Conservation (phyloP, 1,284 basidiomycete species). For the Boletus mariae region DNA sequence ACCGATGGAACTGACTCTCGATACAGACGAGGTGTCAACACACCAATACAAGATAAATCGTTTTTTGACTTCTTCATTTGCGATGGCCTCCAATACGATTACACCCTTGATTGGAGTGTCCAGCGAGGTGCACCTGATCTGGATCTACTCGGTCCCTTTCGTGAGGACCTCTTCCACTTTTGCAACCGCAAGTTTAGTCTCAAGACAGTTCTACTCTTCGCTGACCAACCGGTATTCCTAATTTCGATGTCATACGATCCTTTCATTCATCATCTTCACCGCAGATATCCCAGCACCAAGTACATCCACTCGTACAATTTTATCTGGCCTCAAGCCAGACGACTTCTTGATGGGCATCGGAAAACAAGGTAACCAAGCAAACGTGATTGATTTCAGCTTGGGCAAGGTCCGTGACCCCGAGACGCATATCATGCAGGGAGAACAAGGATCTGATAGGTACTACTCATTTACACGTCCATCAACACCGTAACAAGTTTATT, state of each 20-base stretch:
- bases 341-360: conserved; percentile 99
- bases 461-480: conserved; percentile 96
- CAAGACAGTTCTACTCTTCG: conserved; percentile 95
- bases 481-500: conserved; percentile 50
- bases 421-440: conserved; percentile 54
- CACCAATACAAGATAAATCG: conserved; percentile 18
- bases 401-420: too few relatives aligned
- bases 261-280: not conserved
- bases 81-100: too few relatives aligned
- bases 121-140: too few relatives aligned
- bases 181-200: conserved; percentile 98
- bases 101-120: too few relatives aligned
- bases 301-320: conserved; percentile 99
- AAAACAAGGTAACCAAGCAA: conserved; percentile 99
- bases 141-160: conserved; percentile 93
- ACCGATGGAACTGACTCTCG: conserved; percentile 2
- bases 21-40: conserved; percentile 16
- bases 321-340: conserved; percentile 99
- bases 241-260: not conserved
- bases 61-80: too few relatives aligned
- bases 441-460: conserved; percentile 99
- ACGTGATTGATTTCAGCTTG: conserved; percentile 95
- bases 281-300: conserved; percentile 94
- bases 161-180: conserved; percentile 99
- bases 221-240: conserved; percentile 86